Evolutionary conservation across 2,329 filamentous ascomycete genomes (phyloP).

Genomic region (Aspergillus pseudonomiae): DNA sequence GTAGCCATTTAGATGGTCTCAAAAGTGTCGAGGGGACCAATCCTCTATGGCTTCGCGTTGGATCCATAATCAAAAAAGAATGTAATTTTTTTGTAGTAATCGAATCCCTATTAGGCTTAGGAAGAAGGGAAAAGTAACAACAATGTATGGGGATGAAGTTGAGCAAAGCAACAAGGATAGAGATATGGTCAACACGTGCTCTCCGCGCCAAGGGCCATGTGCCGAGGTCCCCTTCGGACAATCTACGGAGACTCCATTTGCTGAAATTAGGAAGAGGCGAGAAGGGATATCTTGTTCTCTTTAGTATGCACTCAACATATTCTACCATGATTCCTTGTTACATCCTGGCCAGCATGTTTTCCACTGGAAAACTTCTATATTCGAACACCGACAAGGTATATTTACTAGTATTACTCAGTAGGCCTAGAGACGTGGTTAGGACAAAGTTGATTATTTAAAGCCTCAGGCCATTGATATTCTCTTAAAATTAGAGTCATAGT

Average conservation of each 20-base stretch:
- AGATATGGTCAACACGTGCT: conserved; percentile 27
- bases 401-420: no score
- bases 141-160: neutral
- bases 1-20: conserved; percentile 44
- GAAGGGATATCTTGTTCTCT: neutral
- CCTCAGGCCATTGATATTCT: neutral
- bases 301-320: neutral
- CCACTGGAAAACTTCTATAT: neutral
- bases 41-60: conserved; percentile 31
- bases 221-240: conserved; percentile 9
- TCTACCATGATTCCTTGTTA: neutral
- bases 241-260: conserved; percentile 5
- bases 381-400: neutral
- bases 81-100: conserved; percentile 5
- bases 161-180: neutral
- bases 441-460: neutral
- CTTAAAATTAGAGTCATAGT: neutral
- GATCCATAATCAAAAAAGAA: conserved; percentile 34
- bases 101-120: neutral
- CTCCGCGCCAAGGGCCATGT: conserved; percentile 30
- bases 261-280: neutral
- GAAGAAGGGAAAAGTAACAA: neutral
- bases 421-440: neutral
- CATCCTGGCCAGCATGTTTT: neutral
- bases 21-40: conserved; percentile 35